phyloP scores from a whole-genome alignment of 768 basidiomycete species.

The Amanita pseudoporphyria region DNA sequence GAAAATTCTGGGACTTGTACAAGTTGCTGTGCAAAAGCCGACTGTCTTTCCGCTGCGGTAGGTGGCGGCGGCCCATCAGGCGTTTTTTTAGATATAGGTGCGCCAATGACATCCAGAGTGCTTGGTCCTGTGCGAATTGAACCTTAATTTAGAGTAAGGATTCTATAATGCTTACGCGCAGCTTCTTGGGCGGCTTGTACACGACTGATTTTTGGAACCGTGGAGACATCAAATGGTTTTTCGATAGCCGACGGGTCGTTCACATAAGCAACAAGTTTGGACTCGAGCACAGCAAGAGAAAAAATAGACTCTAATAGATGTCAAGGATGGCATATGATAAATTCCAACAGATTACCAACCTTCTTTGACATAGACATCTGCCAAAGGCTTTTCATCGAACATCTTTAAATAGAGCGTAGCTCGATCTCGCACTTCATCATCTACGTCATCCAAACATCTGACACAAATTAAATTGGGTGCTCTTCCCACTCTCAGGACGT shows the following conservation, averaged over 20 bases:
- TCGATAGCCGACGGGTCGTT: constrained; percentile 64
- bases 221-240: constrained; percentile 75
- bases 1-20: constrained; percentile 79
- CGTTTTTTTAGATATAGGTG: constrained; percentile 49
- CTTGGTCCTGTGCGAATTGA: constrained; percentile 56
- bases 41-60: constrained; percentile 83
- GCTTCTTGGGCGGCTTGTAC: constrained; percentile 85
- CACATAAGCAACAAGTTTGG: constrained; percentile 89
- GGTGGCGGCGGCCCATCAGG: constrained; percentile 59
- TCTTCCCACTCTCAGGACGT: constrained; percentile 13
- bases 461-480: constrained; percentile 5
- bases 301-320: constrained; percentile 74
- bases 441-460: constrained; percentile 95
- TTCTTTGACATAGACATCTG: constrained; percentile 85
- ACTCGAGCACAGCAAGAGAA: constrained; percentile 82
- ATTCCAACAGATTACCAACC: constrained; percentile 36
- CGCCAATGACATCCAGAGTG: constrained; percentile 76
- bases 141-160: not conserved
- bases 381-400: constrained; percentile 70
- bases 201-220: constrained; percentile 91
- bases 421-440: constrained; percentile 97
- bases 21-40: constrained; percentile 79
- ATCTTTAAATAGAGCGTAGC: constrained; percentile 90
- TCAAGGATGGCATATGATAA: constrained; percentile 1
- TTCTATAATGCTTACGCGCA: constrained; percentile 50